phyloP scores from a whole-genome alignment of 352 stramenopile genomes.

The Sclerospora graminicola region DNA sequence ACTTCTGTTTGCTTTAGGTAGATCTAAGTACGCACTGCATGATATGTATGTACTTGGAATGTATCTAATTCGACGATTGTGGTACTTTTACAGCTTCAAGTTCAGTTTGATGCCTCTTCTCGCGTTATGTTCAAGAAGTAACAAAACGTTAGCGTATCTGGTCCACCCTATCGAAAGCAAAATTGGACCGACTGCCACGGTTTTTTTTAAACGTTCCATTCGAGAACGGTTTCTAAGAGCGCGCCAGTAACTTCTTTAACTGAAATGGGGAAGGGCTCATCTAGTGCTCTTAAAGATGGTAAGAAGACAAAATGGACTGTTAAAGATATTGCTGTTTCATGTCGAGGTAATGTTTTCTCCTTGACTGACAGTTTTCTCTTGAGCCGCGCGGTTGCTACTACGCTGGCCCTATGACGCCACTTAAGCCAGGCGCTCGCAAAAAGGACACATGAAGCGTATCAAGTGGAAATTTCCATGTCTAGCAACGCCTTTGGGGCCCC shows the following conservation, averaged over 20 bases:
- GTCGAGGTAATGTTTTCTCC: background rate
- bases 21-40: too few relatives aligned
- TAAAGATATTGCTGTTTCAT: background rate
- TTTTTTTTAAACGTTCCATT: slow-evolving; percentile 1
- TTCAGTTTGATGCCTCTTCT: slow-evolving; percentile 27
- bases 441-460: slow-evolving; percentile 20
- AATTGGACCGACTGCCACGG: too few relatives aligned
- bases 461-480: slow-evolving; percentile 29
- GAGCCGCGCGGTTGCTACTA: slow-evolving; percentile 4
- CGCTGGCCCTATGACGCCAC: slow-evolving; percentile 23
- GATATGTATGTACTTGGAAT: too few relatives aligned
- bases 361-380: background rate
- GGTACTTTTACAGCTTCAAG: too few relatives aligned
- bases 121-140: slow-evolving; percentile 6
- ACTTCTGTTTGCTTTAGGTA: too few relatives aligned
- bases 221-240: slow-evolving; percentile 10
- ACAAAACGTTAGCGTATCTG: too few relatives aligned
- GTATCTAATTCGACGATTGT: too few relatives aligned
- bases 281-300: background rate
- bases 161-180: slow-evolving; percentile 12
- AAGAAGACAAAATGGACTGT: too few relatives aligned
- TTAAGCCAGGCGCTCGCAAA: slow-evolving; percentile 18
- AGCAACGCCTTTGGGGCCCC: slow-evolving; percentile 13
- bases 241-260: slow-evolving; percentile 19
- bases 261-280: slow-evolving; percentile 6